phyloP scores from a whole-genome alignment of 345 rosid genomes.

The Camelina hispida region DNA sequence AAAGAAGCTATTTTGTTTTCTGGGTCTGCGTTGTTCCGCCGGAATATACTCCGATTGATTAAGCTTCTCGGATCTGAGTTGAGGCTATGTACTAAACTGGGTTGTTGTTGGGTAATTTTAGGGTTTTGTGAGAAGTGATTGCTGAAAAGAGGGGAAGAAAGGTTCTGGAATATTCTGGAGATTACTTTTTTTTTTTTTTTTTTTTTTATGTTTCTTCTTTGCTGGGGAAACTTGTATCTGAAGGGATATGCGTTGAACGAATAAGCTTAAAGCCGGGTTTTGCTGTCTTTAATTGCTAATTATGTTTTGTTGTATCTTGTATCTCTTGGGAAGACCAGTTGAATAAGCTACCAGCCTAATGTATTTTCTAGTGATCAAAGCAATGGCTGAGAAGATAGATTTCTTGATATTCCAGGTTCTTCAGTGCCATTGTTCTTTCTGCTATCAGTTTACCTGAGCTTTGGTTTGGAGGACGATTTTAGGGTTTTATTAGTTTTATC shows the following conservation, averaged over 20 bases:
- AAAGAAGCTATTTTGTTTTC: conserved; percentile 19
- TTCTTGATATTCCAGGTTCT: conserved; percentile 10
- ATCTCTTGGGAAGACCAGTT: conserved; percentile 1
- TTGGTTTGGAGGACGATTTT: neutral
- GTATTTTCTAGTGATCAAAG: conserved; percentile 16
- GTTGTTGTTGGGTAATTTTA: conserved; percentile 20
- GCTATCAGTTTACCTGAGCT: conserved; percentile 11
- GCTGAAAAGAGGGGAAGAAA: neutral
- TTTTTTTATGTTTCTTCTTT: conserved; percentile 31
- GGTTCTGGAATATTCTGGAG: conserved; percentile 14
- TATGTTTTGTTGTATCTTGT: conserved; percentile 3
- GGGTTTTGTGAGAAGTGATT: conserved; percentile 25
- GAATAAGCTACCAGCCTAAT: neutral
- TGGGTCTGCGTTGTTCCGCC: conserved; percentile 22
- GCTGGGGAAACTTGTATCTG: conserved; percentile 48
- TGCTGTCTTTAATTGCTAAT: conserved; percentile 18
- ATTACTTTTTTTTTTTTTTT: conserved; percentile 12
- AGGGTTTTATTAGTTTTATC: neutral
- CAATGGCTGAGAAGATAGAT: conserved; percentile 25
- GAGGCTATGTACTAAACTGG: conserved; percentile 16
- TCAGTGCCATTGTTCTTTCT: neutral
- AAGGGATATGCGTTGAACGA: conserved; percentile 55
- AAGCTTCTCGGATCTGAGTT: neutral
- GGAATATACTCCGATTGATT: neutral
- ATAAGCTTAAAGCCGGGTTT: conserved; percentile 48